A percentile compares a stretch with the other conserved stretches of the same genome.
These are phyloP conservation scores for Blastocystis sp. DNA, from an alignment of 352 stramenopile species.

Conservation along the genomic window DNA sequence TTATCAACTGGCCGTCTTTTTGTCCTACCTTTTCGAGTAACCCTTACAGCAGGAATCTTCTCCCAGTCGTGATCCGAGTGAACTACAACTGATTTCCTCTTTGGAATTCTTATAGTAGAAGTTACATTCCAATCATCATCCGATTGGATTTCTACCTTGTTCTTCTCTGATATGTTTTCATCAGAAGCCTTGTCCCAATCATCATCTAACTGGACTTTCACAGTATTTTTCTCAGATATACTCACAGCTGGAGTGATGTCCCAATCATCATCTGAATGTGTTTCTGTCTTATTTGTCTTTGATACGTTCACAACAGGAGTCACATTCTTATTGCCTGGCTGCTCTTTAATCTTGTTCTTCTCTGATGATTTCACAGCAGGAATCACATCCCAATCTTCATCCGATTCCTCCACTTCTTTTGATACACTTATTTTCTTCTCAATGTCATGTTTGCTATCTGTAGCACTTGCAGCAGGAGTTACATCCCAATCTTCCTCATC, in stretches of 20 bases:
- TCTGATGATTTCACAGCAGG: background rate
- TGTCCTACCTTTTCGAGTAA: no score
- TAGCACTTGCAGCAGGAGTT: background rate
- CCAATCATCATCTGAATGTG: no score
- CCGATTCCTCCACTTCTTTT: background rate
- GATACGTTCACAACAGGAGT: background rate
- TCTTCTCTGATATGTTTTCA: no score
- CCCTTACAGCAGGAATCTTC: no score
- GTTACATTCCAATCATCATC: background rate
- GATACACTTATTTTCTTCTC: background rate
- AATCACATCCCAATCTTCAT: slow-evolving; percentile 2
- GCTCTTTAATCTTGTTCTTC: background rate
- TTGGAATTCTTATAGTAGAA: background rate
- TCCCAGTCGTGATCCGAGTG: no score
- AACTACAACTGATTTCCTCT: no score
- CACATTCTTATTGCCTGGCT: background rate
- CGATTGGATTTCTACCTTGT: background rate
- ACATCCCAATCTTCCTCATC: background rate
- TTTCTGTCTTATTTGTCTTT: background rate
- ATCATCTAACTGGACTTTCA: no score
- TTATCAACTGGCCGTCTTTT: no score
- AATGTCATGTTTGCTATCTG: background rate
- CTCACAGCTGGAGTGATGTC: no score
- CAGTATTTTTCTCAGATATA: no score
- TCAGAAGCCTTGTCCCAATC: no score